Base-by-base conservation (phyloP, 176 grass and related monocot species). In the Secale cereale region DNA sequence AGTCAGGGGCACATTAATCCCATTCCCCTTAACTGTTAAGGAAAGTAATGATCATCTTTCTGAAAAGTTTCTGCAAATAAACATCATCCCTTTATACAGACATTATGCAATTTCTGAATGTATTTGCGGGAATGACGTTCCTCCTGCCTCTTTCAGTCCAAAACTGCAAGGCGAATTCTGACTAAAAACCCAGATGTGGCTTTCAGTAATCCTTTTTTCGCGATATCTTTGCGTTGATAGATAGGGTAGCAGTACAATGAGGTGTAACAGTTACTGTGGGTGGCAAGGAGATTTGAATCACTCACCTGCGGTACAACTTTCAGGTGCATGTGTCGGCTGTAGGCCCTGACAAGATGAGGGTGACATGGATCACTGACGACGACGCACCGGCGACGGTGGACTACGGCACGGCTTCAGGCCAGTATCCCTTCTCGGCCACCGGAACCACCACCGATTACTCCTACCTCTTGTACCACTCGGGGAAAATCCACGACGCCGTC, bases 261-360 rank as follows among this genome's bases (percentile, higher is more conserved):
- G n/a, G n/a, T n/a, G n/a, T n/a, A n/a, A n/a, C n/a, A n/a, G n/a
- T n/a, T n/a, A n/a, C n/a, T n/a, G n/a, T n/a, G 41, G 19, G 28
- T 63, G n/a, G 14, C 28, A 79, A 62, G 27, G 29, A n/a, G 0
- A 31, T 33, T 16, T 45, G 13, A 43, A 45, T 27, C n/a, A 72
- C 2, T 5, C 0, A 2, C 9, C 14, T 56, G 19, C 0, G n/a
- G 9, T 8, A 17, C 73, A 70, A 63, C 4, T 35, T 52, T 76
- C 78, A 97, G 94, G 95, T 95, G 68, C 95, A 95, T 28, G 77
- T 98, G 50, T 98, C 95, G 10, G 28, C 87, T 12, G 92, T 93
- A 8, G 71, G 71, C 71, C 25, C 71, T 29, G 41, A 74, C 71
- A 43, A 74, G 40, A 74, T 74, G 71, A 19, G 95, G 60, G 80